phyloP scores from a whole-genome alignment of 1,139 yeast species.

The Zhuliangozyma parablackwelliae region DNA sequence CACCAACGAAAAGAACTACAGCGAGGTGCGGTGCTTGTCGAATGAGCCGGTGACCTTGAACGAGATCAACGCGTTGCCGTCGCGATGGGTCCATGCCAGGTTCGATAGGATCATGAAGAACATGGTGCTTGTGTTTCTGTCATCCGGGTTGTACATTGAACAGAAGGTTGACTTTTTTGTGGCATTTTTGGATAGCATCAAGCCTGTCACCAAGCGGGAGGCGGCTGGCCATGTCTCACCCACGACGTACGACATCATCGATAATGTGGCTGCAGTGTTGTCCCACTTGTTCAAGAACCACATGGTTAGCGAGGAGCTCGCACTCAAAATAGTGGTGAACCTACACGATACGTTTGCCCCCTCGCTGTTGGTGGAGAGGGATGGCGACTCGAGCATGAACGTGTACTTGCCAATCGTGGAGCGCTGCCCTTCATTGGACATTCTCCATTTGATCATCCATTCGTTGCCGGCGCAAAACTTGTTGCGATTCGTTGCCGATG shows the following conservation, averaged over 20 bases:
- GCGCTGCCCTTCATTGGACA: slow-evolving; percentile 13
- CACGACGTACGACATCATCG: slow-evolving; percentile 28
- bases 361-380: slow-evolving; percentile 6
- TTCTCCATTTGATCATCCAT: slow-evolving; percentile 18
- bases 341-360: slow-evolving; percentile 32
- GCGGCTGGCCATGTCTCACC: slow-evolving; percentile 16
- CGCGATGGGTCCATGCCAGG: slow-evolving; percentile 31
- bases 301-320: slow-evolving; percentile 14
- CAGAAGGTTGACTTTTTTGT: slow-evolving; percentile 24
- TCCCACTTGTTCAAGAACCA: slow-evolving; percentile 17
- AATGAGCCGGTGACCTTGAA: slow-evolving; percentile 24
- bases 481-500: slow-evolving; percentile 17
- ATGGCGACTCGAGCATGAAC: slow-evolving; percentile 4
- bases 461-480: slow-evolving; percentile 21
- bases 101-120: slow-evolving; percentile 29
- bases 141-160: slow-evolving; percentile 19
- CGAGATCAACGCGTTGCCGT: slow-evolving; percentile 29
- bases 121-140: slow-evolving; percentile 20
- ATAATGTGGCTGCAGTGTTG: slow-evolving; percentile 24
- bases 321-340: slow-evolving; percentile 10
- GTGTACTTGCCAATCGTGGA: slow-evolving; percentile 10
- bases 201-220: slow-evolving; percentile 26
- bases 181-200: slow-evolving; percentile 23
- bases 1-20: slow-evolving; percentile 19
- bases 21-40: slow-evolving; percentile 29